These are phyloP conservation scores for Paramecium bursaria DNA, from an alignment of 73 alveolate genomes.

Conservation along the genomic window DNA sequence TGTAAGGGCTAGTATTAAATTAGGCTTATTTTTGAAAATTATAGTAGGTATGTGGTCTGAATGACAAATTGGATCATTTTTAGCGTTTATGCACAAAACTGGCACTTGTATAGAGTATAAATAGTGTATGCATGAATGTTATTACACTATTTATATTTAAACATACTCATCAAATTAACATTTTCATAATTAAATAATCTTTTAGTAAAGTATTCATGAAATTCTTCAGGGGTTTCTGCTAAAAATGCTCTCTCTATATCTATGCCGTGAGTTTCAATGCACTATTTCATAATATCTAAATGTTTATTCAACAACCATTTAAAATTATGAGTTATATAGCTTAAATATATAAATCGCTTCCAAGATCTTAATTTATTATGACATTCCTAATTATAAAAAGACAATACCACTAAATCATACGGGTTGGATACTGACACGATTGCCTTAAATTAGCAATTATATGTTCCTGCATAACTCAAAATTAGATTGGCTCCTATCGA, in stretches of 20 bases:
- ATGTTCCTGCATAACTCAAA: slow-evolving; percentile 64
- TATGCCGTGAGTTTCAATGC: slow-evolving; percentile 33
- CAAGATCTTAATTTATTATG: slow-evolving; percentile 45
- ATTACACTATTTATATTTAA: not conserved
- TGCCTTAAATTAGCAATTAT: slow-evolving; percentile 53
- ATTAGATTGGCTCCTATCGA: slow-evolving; percentile 69
- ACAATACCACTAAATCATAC: slow-evolving; percentile 55
- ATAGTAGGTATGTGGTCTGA: slow-evolving; percentile 16
- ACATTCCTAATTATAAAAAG: slow-evolving; percentile 28
- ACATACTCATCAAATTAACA: slow-evolving; percentile 44
- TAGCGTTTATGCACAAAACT: slow-evolving; percentile 38
- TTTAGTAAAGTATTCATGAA: slow-evolving; percentile 62
- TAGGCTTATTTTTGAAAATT: slow-evolving; percentile 33
- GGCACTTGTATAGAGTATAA: slow-evolving; percentile 55
- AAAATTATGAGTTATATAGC: slow-evolving; percentile 47
- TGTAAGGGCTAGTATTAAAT: slow-evolving; percentile 58
- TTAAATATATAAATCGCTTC: slow-evolving; percentile 34
- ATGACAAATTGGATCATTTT: slow-evolving; percentile 63
- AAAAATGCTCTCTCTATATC: slow-evolving; percentile 58
- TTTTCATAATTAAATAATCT: slow-evolving; percentile 11
- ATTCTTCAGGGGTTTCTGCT: slow-evolving; percentile 58
- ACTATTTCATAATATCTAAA: slow-evolving; percentile 53
- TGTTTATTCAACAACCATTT: slow-evolving; percentile 56
- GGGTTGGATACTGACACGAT: slow-evolving; percentile 67
- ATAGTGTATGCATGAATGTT: slow-evolving; percentile 3